phyloP scores from a whole-genome alignment of 331 rosid genomes.

The Telfairia occidentalis region DNA sequence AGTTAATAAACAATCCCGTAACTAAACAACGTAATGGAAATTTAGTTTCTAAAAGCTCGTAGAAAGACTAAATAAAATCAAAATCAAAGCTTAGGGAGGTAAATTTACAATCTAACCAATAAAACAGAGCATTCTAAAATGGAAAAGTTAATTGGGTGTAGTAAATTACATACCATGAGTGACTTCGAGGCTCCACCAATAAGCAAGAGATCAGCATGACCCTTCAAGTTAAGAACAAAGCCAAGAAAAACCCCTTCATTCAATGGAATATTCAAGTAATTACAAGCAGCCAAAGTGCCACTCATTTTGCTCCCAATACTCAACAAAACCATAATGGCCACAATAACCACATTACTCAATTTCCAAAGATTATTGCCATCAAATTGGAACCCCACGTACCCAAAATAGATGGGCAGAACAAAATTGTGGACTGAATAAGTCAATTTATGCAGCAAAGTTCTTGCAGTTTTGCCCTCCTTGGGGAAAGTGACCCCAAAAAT shows the following conservation, averaged over 20 bases:
- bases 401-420: constrained; percentile 70
- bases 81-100: too few species aligned
- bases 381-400: constrained; percentile 73
- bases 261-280: constrained; percentile 47
- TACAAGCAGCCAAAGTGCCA: constrained; percentile 58
- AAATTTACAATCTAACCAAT: too few species aligned
- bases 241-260: constrained; percentile 67
- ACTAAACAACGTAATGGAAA: too few species aligned
- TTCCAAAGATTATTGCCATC: constrained; percentile 27
- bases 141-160: too few species aligned
- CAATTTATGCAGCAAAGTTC: constrained; percentile 64
- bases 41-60: too few species aligned
- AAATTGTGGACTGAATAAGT: constrained; percentile 70
- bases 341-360: constrained; percentile 7
- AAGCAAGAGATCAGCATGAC: constrained; percentile 77
- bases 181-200: constrained; percentile 50
- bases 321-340: constrained; percentile 37
- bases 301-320: constrained; percentile 61
- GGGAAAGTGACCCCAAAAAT: constrained; percentile 56
- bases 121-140: too few species aligned
- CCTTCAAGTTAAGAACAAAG: constrained; percentile 65
- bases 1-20: not conserved
- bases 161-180: constrained; percentile 37
- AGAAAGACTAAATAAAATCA: too few species aligned
- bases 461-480: constrained; percentile 73